phyloP scores from a whole-genome alignment of 2,329 filamentous ascomycete species.

The Epichloe uncinata region DNA sequence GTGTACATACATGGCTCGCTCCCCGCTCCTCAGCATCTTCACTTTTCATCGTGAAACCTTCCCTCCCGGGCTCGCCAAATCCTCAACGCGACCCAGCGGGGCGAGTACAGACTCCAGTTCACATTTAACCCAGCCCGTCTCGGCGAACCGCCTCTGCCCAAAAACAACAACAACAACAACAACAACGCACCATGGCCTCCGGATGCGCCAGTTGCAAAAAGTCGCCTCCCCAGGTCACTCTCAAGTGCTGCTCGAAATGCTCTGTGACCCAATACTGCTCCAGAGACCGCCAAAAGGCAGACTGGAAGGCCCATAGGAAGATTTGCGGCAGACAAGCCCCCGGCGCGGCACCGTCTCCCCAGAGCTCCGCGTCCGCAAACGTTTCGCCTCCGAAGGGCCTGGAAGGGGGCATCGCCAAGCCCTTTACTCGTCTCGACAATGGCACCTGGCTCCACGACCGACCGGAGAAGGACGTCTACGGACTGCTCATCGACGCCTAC shows the following conservation, averaged over 20 bases:
- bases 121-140: too few relatives aligned
- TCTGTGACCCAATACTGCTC: constrained; percentile 35
- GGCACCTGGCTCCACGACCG: constrained; percentile 30
- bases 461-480: constrained; percentile 29
- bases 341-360: not conserved
- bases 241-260: constrained; percentile 35
- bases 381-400: constrained; percentile 16
- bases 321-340: constrained; percentile 20
- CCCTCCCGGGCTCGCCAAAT: too few relatives aligned
- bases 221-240: constrained; percentile 12
- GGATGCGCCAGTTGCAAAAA: constrained; percentile 18
- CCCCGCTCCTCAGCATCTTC: too few relatives aligned
- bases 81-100: too few relatives aligned
- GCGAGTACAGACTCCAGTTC: too few relatives aligned
- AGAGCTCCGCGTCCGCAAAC: not conserved
- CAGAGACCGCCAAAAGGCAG: constrained; percentile 33
- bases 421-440: constrained; percentile 27
- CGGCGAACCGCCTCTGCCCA: not conserved
- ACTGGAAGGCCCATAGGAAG: constrained; percentile 38
- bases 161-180: not conserved
- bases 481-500: constrained; percentile 33
- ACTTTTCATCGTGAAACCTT: too few relatives aligned
- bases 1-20: too few relatives aligned
- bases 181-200: not conserved
- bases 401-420: constrained; percentile 15